Evolutionary conservation across 176 grass and related monocot genomes (phyloP).

Genomic region (Thalia dealbata): DNA sequence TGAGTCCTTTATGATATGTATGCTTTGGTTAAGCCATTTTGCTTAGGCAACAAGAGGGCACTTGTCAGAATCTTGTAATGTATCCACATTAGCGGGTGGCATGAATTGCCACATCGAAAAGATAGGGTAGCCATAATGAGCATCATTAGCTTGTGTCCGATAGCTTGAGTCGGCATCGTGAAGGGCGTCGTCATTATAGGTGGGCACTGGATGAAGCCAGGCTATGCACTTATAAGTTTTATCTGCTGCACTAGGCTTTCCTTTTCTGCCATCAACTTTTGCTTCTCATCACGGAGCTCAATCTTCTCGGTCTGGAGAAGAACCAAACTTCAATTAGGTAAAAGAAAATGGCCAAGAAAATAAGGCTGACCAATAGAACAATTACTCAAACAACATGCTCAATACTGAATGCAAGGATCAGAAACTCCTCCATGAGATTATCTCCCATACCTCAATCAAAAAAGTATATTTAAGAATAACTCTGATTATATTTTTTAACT

Average conservation of each 20-base stretch:
- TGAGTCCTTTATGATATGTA: background rate
- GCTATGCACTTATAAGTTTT: conserved; percentile 52
- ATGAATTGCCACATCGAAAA: conserved; percentile 98
- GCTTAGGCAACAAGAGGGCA: conserved; percentile 73
- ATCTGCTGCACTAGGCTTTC: conserved; percentile 84
- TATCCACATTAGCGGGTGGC: conserved; percentile 76
- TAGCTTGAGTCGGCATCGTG: conserved; percentile 32
- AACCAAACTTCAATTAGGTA: background rate
- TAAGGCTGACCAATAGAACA: background rate
- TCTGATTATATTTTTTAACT: too few species aligned
- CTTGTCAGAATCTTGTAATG: conserved; percentile 59
- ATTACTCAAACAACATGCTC: background rate
- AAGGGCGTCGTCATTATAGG: conserved; percentile 60
- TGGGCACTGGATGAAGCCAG: conserved; percentile 37
- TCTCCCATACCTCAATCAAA: background rate
- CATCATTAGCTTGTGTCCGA: conserved; percentile 81
- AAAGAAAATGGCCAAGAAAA: background rate
- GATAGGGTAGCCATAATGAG: conserved; percentile 75
- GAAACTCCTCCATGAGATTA: background rate
- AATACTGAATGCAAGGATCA: background rate
- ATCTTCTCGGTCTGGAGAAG: conserved; percentile 79
- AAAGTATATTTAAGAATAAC: too few species aligned
- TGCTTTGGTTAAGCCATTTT: background rate
- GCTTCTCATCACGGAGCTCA: conserved; percentile 87
- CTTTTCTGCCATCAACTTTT: conserved; percentile 78